These are phyloP conservation scores for Lachancea thermotolerans DNA, from an alignment of 805 yeast genomes.

Conservation along the genomic window DNA sequence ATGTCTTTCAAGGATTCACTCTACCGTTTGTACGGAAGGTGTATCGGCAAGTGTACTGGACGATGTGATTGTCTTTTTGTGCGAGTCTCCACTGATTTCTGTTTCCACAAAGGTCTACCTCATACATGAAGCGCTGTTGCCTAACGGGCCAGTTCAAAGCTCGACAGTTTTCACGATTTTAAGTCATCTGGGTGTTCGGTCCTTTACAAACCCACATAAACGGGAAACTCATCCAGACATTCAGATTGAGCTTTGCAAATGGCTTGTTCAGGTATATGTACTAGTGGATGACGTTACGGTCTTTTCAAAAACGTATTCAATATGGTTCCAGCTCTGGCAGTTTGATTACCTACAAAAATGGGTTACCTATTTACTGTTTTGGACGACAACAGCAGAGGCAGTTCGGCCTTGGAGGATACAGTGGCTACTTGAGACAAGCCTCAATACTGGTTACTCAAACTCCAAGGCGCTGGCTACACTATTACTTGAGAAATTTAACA, in stretches of 20 bases:
- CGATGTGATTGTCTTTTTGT: conserved; percentile 15
- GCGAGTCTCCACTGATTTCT: conserved; percentile 14
- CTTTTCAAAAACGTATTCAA: conserved; percentile 19
- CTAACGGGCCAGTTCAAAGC: conserved; percentile 25
- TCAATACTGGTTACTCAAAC: conserved; percentile 20
- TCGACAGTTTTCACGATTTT: conserved; percentile 24
- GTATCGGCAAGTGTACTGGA: neutral
- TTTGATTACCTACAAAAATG: conserved; percentile 32
- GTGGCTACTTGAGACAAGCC: conserved; percentile 18
- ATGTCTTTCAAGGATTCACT: neutral
- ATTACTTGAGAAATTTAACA: conserved; percentile 17
- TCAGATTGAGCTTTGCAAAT: conserved; percentile 27
- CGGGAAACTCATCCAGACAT: conserved; percentile 15
- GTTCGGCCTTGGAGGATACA: conserved; percentile 28
- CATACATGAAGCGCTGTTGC: conserved; percentile 24
- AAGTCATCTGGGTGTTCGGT: conserved; percentile 27
- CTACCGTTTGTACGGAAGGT: conserved; percentile 1
- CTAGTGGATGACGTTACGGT: conserved; percentile 16
- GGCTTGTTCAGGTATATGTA: conserved; percentile 32
- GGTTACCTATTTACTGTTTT: conserved; percentile 31
- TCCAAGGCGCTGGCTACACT: conserved; percentile 17
- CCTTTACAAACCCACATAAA: conserved; percentile 18
- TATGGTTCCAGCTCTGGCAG: conserved; percentile 32
- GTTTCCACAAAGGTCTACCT: conserved; percentile 19
- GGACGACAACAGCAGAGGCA: conserved; percentile 27